A percentile compares a stretch with the other conserved stretches of the same genome.
Conservation (phyloP, 2,329 filamentous ascomycete species). For the Xylaria sp. region DNA sequence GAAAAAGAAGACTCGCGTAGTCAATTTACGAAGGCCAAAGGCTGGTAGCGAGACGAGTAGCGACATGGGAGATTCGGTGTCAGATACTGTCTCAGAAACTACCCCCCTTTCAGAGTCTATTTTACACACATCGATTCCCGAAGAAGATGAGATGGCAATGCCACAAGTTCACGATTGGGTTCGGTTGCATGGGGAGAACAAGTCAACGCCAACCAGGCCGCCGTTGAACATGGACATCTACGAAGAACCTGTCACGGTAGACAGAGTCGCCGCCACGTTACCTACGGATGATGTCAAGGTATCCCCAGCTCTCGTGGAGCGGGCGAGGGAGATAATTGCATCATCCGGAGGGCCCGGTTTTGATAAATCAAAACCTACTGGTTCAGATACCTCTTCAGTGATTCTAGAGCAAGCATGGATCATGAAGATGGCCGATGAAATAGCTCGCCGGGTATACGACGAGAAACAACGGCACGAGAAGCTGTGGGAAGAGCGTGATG, state of each 20-base stretch:
- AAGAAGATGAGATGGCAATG: slow-evolving; percentile 60
- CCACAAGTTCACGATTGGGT: slow-evolving; percentile 51
- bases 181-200: slow-evolving; percentile 54
- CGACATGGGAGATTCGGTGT: slow-evolving; percentile 61
- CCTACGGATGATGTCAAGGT: slow-evolving; percentile 30
- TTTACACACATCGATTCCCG: slow-evolving; percentile 65
- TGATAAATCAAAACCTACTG: slow-evolving; percentile 49
- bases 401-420: slow-evolving; percentile 87
- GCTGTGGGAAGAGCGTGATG: slow-evolving; percentile 66
- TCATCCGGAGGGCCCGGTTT: slow-evolving; percentile 48
- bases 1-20: slow-evolving; percentile 85
- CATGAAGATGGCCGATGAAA: slow-evolving; percentile 92
- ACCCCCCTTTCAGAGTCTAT: slow-evolving; percentile 71
- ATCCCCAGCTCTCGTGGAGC: slow-evolving; percentile 43
- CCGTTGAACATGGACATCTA: slow-evolving; percentile 51
- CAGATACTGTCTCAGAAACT: slow-evolving; percentile 65
- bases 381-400: slow-evolving; percentile 63
- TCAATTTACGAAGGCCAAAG: slow-evolving; percentile 77
- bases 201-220: slow-evolving; percentile 47
- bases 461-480: slow-evolving; percentile 73
- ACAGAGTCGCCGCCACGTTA: slow-evolving; percentile 34
- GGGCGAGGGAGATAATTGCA: slow-evolving; percentile 39
- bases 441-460: slow-evolving; percentile 86
- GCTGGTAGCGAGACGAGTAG: slow-evolving; percentile 61
- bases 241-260: slow-evolving; percentile 42